Evolutionary conservation across 2,329 filamentous ascomycete species (phyloP).

Genomic region (Monilinia fructicola): DNA sequence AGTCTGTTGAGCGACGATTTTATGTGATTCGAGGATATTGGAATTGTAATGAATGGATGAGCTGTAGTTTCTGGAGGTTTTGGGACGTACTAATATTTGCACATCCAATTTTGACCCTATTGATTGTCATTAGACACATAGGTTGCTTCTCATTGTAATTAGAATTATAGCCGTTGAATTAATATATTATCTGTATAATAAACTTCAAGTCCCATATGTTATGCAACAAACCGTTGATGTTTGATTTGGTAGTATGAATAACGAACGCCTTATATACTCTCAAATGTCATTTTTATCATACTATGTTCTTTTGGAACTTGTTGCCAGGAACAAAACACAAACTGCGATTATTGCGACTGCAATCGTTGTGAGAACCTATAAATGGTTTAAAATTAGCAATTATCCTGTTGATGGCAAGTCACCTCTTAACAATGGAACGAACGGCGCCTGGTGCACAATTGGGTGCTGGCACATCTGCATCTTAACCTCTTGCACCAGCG

Average conservation of each 20-base stretch:
- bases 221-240: background rate
- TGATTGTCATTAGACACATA: conserved; percentile 8
- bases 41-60: conserved; percentile 19
- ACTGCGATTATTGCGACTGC: conserved; percentile 63
- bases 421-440: background rate
- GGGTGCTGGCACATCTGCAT: background rate
- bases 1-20: background rate
- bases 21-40: conserved; percentile 17
- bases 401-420: background rate
- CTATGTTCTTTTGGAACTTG: conserved; percentile 39
- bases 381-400: conserved; percentile 9
- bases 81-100: conserved; percentile 23
- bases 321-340: conserved; percentile 60
- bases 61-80: conserved; percentile 18
- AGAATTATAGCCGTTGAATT: conserved; percentile 17
- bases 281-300: conserved; percentile 11
- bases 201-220: background rate
- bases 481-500: background rate
- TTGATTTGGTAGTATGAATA: background rate
- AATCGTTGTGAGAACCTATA: conserved; percentile 60
- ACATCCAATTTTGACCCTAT: conserved; percentile 22
- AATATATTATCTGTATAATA: background rate
- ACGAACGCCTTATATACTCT: conserved; percentile 20
- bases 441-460: too few relatives aligned
- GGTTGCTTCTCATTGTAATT: conserved; percentile 21